phyloP scores from a whole-genome alignment of 2,329 filamentous ascomycete genomes.

The Arthrobotrys pseudoclavata region DNA sequence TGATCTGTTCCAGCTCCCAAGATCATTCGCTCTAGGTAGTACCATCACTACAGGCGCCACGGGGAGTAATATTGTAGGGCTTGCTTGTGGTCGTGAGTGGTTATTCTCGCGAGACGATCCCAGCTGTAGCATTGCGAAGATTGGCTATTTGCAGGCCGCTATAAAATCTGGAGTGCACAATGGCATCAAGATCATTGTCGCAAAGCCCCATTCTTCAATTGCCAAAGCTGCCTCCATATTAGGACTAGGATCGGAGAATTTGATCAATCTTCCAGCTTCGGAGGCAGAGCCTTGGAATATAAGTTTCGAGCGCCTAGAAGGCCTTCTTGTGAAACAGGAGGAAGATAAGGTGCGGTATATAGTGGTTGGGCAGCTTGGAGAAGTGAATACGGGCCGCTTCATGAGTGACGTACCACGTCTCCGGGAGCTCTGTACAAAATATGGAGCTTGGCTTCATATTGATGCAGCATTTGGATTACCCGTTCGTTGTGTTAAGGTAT shows the following conservation, averaged over 20 bases:
- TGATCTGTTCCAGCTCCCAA: constrained; percentile 76
- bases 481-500: constrained; percentile 72
- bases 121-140: constrained; percentile 72
- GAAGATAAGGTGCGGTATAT: constrained; percentile 74
- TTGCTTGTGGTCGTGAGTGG: constrained; percentile 79
- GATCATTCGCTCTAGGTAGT: constrained; percentile 72
- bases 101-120: constrained; percentile 69
- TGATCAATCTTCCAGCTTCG: constrained; percentile 73
- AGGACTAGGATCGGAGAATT: constrained; percentile 79
- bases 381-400: constrained; percentile 91
- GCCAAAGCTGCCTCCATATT: constrained; percentile 85
- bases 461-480: constrained; percentile 92
- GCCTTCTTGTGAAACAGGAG: constrained; percentile 68
- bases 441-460: constrained; percentile 86
- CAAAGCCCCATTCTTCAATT: constrained; percentile 85
- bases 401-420: constrained; percentile 72
- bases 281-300: constrained; percentile 76
- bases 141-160: constrained; percentile 79
- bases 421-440: constrained; percentile 77
- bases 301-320: constrained; percentile 76
- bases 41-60: constrained; percentile 77
- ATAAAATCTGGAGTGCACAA: constrained; percentile 72
- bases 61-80: constrained; percentile 75
- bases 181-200: constrained; percentile 82
- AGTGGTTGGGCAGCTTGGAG: constrained; percentile 83